Base-by-base conservation (phyloP, 1,139 yeast genomes). In the Lodderomyces parapsilosis region DNA sequence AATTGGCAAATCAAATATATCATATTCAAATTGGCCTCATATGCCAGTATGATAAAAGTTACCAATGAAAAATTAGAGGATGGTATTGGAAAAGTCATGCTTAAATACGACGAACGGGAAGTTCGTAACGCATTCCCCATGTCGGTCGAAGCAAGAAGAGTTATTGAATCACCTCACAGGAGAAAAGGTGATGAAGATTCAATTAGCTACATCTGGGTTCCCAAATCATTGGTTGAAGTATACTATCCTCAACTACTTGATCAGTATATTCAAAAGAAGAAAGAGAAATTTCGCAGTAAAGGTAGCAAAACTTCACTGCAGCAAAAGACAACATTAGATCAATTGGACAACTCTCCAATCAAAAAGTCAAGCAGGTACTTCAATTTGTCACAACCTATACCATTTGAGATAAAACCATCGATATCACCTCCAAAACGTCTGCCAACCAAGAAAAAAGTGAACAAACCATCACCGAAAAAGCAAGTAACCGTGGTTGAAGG, bases 141-240 rank as follows among this genome's bases (percentile, higher is more conserved):
- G 18, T 39, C 43, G 27, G 44, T 14, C n/a, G 49, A 44, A 33
- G 36, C 40, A 6, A 36, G 36, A 22, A 33, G 41, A 43, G 25
- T 13, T 23, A 25, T 22, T 11, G 43, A 34, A 7, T 42, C 45
- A 13, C 45, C 42, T 9, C 31, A 31, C 14, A 30, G 15, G 33
- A 3, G 19, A 18, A 30, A 30, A 19, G 15, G 7, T 4, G 33
- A n/a, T 27, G 31, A 15, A 8, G 33, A 17, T 30, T 15, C 19
- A n/a, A 30, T 38, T 9, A 41, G 27, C 19, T 45, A 45, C 17
- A 38, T 53, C 9, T 56, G 60, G 59, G 37, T 56, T 13, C 61
- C 62, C 1, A 36, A 30, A 30, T 43, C 45, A 6, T 33, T 56
- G 18, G 44, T 55, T 4, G 32, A 41, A 19, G 40, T 46, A 18